Base-by-base conservation (phyloP, 495 filamentous ascomycete genomes). In the Aspergillus nidulans region DNA sequence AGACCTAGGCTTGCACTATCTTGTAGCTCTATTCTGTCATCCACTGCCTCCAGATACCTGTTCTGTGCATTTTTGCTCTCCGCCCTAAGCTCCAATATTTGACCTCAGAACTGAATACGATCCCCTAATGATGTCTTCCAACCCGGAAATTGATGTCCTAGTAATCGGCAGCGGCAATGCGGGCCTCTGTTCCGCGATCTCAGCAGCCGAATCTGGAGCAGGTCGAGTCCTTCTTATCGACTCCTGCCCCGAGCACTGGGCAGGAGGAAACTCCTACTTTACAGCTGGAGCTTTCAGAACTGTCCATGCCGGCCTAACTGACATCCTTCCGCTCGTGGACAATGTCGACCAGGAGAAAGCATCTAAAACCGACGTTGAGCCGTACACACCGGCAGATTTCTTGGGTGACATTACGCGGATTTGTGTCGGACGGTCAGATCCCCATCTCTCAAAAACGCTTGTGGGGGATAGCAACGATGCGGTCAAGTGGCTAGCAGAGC, bases 91-190 rank as follows among this genome's bases (percentile, higher is more conserved):
- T n/a, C n/a, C n/a, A n/a, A n/a, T n/a, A n/a, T n/a, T n/a, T n/a
- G n/a, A n/a, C n/a, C n/a, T n/a, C n/a, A n/a, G n/a, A n/a, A n/a
- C n/a, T n/a, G n/a, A n/a, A n/a, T n/a, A n/a, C n/a, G n/a, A n/a
- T n/a, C n/a, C n/a, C n/a, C n/a, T n/a, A n/a, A n/a, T n/a, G n/a
- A n/a, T n/a, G n/a, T n/a, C n/a, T 4, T 3, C 6, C 32, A 13
- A 6, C 6, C 7, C 49, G 43, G 58, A 49, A 52, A 69, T 58
- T 61, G 77, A 81, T 58, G 71, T 85, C 47, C 66, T 85, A 0
- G 69, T 86, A 6, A 62, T 83, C 49, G 82, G 82, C 53, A 63
- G 72, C 39, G 83, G 81, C 20, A 84, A 84, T 59, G 83, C 82
- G 15, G 83, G 82, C 24, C 79, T 85, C 67, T 77, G 66, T 12